These are phyloP conservation scores for Naganishia randhawae DNA, from an alignment of 768 basidiomycete genomes.

Conservation along the genomic window DNA sequence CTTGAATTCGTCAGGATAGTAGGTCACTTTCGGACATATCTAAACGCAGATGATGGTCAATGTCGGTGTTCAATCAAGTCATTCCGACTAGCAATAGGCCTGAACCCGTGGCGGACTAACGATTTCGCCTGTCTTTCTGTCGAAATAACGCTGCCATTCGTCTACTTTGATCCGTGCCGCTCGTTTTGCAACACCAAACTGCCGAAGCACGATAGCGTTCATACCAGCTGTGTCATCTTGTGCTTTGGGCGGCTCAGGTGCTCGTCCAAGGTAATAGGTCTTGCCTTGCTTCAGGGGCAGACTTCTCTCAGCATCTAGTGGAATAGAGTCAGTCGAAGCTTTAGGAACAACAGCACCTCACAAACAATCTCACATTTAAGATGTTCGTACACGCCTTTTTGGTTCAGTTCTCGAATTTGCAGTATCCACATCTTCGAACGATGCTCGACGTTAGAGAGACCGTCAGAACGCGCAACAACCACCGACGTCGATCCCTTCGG, in stretches of 20 bases:
- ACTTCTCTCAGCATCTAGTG: not conserved
- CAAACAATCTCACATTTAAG: not conserved
- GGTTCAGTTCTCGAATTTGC: not conserved
- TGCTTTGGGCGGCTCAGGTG: not conserved
- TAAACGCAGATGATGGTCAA: not conserved
- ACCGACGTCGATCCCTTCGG: no score
- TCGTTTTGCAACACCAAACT: not conserved
- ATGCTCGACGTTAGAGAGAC: not conserved
- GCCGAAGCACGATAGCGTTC: constrained; percentile 3
- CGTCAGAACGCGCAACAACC: no score
- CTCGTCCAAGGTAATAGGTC: constrained; percentile 1
- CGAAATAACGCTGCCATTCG: constrained; percentile 5
- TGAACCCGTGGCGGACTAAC: constrained; percentile 4
- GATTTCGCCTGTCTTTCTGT: constrained; percentile 4
- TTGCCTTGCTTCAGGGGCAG: not conserved
- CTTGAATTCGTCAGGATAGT: not conserved
- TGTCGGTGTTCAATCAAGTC: not conserved
- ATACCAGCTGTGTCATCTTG: not conserved
- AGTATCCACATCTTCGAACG: constrained; percentile 5
- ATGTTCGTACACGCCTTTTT: not conserved
- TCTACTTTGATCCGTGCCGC: constrained; percentile 9
- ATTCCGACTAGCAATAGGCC: not conserved
- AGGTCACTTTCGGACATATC: constrained; percentile 2
- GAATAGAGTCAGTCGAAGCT: no score
- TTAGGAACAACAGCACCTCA: no score